Evolutionary conservation across 176 grass and related monocot species (phyloP).

Genomic region (Neostapfia colusana): DNA sequence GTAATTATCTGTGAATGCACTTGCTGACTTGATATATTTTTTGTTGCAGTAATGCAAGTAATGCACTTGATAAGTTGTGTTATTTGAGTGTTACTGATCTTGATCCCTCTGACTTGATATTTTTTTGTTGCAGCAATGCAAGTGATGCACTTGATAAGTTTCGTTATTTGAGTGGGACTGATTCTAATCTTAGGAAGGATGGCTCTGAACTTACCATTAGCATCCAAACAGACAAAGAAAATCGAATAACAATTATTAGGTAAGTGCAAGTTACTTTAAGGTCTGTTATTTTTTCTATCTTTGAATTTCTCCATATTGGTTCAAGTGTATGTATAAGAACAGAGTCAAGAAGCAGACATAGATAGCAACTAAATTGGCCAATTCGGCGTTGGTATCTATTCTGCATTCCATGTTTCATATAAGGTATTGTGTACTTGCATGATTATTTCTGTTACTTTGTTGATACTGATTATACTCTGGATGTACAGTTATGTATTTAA

Average conservation of each 20-base stretch:
- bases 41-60: conserved; percentile 78
- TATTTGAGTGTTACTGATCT: conserved; percentile 80
- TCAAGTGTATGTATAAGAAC: conserved; percentile 47
- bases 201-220: conserved; percentile 78
- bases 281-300: neutral
- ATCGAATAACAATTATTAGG: conserved; percentile 86
- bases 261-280: conserved; percentile 35
- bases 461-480: too few relatives aligned
- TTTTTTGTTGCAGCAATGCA: conserved; percentile 62
- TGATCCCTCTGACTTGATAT: neutral
- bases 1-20: neutral
- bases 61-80: conserved; percentile 95
- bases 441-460: too few relatives aligned
- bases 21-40: neutral
- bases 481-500: too few relatives aligned
- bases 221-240: conserved; percentile 88
- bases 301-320: conserved; percentile 18
- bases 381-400: conserved; percentile 99
- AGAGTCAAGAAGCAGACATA: conserved; percentile 81
- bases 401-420: conserved; percentile 84
- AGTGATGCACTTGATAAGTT: conserved; percentile 97
- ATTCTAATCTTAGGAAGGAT: conserved; percentile 86
- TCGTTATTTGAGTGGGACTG: conserved; percentile 85
- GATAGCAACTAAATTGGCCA: conserved; percentile 98
- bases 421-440: conserved; percentile 57